phyloP scores from a whole-genome alignment of 2,329 filamentous ascomycete genomes.

The Penicillium brevicompactum region DNA sequence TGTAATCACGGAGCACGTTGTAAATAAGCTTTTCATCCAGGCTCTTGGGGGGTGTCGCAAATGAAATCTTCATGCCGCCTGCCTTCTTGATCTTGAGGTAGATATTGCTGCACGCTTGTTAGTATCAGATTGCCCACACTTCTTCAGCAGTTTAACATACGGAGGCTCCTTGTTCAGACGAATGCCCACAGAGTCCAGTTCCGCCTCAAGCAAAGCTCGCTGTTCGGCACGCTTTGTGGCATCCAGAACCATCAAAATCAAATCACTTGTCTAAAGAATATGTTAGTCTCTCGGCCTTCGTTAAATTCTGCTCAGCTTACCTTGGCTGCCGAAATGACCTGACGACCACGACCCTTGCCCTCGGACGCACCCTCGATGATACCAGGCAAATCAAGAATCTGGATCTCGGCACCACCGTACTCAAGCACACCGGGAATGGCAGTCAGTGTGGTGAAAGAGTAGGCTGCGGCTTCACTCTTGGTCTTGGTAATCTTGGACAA shows the following conservation, averaged over 20 bases:
- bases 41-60: constrained; percentile 82
- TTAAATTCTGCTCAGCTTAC: constrained; percentile 30
- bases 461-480: constrained; percentile 91
- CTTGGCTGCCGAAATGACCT: constrained; percentile 97
- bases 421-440: constrained; percentile 96
- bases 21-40: constrained; percentile 98
- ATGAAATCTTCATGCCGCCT: constrained; percentile 98
- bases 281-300: constrained; percentile 2
- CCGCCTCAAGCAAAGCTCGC: constrained; percentile 81
- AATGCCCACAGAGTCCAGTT: constrained; percentile 94
- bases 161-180: constrained; percentile 88
- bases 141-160: constrained; percentile 51
- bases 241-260: constrained; percentile 96
- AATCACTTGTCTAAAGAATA: constrained; percentile 71
- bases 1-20: constrained; percentile 98
- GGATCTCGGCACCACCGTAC: constrained; percentile 97
- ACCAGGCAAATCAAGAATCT: constrained; percentile 94
- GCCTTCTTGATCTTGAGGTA: constrained; percentile 96
- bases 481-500: constrained; percentile 99
- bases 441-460: constrained; percentile 95
- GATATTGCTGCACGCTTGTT: constrained; percentile 69
- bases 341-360: constrained; percentile 90
- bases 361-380: constrained; percentile 97
- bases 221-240: constrained; percentile 97
- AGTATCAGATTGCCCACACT: neutral